These are phyloP conservation scores for Fusarium lyarnte DNA, from an alignment of 2,329 filamentous ascomycete genomes.

Conservation along the genomic window DNA sequence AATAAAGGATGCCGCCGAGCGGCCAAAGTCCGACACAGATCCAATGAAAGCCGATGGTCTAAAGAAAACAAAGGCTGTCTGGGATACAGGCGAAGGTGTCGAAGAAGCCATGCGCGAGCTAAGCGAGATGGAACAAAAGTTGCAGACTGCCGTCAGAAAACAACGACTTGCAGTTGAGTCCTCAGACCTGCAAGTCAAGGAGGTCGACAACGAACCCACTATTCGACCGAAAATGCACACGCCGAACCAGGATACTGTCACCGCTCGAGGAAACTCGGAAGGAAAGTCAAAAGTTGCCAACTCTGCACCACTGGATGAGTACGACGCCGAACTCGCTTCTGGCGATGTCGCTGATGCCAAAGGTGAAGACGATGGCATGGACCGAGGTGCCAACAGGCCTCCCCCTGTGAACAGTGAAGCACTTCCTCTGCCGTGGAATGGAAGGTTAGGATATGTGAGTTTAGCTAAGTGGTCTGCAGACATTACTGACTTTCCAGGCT, in stretches of 20 bases:
- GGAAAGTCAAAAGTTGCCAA: conserved; percentile 22
- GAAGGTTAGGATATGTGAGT: conserved; percentile 85
- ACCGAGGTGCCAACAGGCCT: conserved; percentile 61
- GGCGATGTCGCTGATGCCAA: conserved; percentile 34
- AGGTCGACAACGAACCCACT: background rate
- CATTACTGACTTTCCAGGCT: conserved; percentile 60
- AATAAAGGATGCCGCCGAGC: conserved; percentile 25
- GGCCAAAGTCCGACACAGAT: background rate
- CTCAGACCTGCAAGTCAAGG: conserved; percentile 45
- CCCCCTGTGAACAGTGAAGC: conserved; percentile 85
- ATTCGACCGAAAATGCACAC: conserved; percentile 14
- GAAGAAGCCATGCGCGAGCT: conserved; percentile 56
- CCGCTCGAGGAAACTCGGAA: background rate
- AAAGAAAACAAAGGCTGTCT: conserved; percentile 5
- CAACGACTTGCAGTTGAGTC: conserved; percentile 60
- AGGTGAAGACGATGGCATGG: conserved; percentile 37
- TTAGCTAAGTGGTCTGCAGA: background rate
- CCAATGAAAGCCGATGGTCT: background rate
- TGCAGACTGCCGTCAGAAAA: conserved; percentile 55
- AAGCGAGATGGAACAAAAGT: conserved; percentile 59
- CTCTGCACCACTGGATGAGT: conserved; percentile 31
- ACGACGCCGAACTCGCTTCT: conserved; percentile 36
- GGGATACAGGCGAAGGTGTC: conserved; percentile 42
- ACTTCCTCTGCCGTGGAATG: conserved; percentile 89
- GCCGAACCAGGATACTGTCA: background rate